Percentiles rank a stretch among this genome's conserved stretches.
These are phyloP conservation scores for Elsinoe ampelina DNA, from an alignment of 2,329 filamentous ascomycete genomes.

Conservation along the genomic window DNA sequence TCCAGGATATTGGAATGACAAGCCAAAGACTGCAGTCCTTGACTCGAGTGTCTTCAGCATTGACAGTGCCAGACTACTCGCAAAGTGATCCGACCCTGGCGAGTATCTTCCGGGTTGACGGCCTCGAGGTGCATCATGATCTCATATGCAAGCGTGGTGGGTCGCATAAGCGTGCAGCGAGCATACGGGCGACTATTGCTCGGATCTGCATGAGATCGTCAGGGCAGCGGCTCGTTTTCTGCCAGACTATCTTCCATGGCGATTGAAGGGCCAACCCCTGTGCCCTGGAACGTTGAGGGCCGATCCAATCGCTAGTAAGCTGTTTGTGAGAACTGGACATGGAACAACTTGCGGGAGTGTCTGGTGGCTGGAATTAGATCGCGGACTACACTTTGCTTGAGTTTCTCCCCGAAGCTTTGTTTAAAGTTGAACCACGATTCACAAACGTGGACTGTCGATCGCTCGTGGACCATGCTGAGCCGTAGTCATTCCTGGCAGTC, in stretches of 20 bases:
- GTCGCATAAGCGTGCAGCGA: constrained; percentile 8
- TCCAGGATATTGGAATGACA: constrained; percentile 2
- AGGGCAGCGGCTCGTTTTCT: constrained; percentile 5
- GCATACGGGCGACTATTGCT: constrained; percentile 1
- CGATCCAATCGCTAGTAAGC: no score
- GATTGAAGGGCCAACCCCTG: background rate
- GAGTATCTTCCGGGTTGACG: background rate
- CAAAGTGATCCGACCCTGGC: background rate
- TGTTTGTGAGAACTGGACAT: no score
- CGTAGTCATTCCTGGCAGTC: background rate
- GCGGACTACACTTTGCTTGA: no score
- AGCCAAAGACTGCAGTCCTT: background rate
- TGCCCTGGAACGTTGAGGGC: background rate
- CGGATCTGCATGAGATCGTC: constrained; percentile 1
- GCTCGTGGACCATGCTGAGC: background rate
- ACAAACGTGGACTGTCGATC: background rate
- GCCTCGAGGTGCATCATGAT: constrained; percentile 8
- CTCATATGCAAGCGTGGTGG: constrained; percentile 6
- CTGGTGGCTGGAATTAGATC: background rate
- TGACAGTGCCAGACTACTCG: background rate
- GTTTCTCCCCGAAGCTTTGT: background rate
- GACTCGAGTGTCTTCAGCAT: background rate
- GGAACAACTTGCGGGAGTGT: background rate
- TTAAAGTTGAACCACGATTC: background rate
- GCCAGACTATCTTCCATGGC: background rate